A percentile compares a stretch with the other conserved stretches of the same genome.
These are phyloP conservation scores for Candida pini DNA, from an alignment of 805 yeast species.

Conservation along the genomic window DNA sequence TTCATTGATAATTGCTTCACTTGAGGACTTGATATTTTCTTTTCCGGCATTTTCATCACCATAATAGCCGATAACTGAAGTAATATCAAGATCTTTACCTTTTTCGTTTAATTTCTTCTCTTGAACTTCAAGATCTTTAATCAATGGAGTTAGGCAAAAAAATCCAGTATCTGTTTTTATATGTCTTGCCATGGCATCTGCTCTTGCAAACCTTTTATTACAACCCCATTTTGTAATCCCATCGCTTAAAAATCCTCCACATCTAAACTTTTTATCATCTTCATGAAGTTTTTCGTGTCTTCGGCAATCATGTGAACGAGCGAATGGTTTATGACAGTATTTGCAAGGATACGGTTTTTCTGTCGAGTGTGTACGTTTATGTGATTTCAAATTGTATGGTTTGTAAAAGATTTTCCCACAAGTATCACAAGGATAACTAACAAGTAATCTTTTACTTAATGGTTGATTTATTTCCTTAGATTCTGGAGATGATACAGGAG, in stretches of 20 bases:
- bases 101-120: conserved; percentile 4
- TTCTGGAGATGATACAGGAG: too few species aligned
- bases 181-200: conserved; percentile 74
- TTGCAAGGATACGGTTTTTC: conserved; percentile 68
- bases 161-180: conserved; percentile 73
- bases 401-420: conserved; percentile 43
- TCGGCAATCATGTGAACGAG: conserved; percentile 70
- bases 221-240: conserved; percentile 69
- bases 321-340: conserved; percentile 62
- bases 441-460: too few species aligned
- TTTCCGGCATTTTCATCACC: neutral
- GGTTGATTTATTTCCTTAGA: too few species aligned
- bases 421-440: conserved; percentile 32
- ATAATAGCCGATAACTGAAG: neutral
- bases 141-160: conserved; percentile 58
- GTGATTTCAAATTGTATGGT: conserved; percentile 45
- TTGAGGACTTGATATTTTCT: neutral
- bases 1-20: conserved; percentile 12
- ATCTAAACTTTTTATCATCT: conserved; percentile 64
- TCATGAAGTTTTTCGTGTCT: conserved; percentile 74
- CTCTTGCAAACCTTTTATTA: conserved; percentile 65
- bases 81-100: neutral
- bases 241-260: conserved; percentile 56
- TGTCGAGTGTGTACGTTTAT: conserved; percentile 50
- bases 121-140: conserved; percentile 43